These are phyloP conservation scores for Cinchona pubescens DNA, from an alignment of 257 asterid genomes.

Conservation along the genomic window DNA sequence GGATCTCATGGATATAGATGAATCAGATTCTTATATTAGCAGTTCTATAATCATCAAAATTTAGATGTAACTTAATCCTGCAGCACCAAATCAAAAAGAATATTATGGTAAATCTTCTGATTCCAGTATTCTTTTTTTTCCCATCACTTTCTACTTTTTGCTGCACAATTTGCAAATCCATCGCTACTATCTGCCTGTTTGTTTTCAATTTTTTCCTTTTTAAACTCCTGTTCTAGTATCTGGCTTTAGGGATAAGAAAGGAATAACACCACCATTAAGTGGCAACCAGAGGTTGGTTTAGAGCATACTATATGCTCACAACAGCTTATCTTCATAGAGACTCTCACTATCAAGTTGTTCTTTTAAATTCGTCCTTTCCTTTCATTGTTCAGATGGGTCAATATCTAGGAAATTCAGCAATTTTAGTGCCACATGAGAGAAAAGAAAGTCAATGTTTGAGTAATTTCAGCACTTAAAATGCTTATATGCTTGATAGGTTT, in stretches of 20 bases:
- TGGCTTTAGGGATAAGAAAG: not conserved
- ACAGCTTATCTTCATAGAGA: not conserved
- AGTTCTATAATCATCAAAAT: too few species aligned
- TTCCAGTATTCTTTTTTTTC: too few species aligned
- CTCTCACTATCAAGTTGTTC: not conserved
- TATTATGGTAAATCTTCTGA: too few species aligned
- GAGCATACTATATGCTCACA: not conserved
- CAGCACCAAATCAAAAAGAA: too few species aligned
- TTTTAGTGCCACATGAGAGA: not conserved
- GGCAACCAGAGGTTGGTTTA: not conserved
- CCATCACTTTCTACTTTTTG: too few species aligned
- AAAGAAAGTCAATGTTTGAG: not conserved
- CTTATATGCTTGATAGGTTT: not conserved
- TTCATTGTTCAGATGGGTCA: not conserved
- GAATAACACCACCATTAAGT: not conserved
- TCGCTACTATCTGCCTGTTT: too few species aligned
- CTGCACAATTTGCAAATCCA: too few species aligned
- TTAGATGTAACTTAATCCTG: too few species aligned
- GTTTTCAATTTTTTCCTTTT: too few species aligned
- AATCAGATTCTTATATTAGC: too few species aligned
- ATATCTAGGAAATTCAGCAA: not conserved
- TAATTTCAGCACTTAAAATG: not conserved
- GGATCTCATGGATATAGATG: too few species aligned
- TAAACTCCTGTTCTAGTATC: too few species aligned
- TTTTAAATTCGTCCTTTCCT: not conserved